These are phyloP conservation scores for Nitzschia inconspicua DNA, from an alignment of 108 stramenopile species.

Conservation along the genomic window DNA sequence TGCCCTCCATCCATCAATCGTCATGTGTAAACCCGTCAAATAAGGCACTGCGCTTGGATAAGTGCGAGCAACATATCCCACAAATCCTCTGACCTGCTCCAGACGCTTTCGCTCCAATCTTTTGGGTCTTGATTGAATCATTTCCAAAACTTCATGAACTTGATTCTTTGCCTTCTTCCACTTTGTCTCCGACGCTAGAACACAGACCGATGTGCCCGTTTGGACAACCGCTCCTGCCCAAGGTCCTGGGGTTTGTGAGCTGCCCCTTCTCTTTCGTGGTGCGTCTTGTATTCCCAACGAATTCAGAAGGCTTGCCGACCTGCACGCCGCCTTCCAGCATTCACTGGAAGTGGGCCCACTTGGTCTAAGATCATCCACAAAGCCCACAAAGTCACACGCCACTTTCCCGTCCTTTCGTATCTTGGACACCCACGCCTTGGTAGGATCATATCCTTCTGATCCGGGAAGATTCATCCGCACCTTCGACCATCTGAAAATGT, in stretches of 20 bases:
- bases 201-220: too few relatives aligned
- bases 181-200: slow-evolving; percentile 9
- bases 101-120: slow-evolving; percentile 1
- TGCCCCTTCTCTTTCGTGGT: slow-evolving; percentile 23
- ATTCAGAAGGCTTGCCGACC: neutral
- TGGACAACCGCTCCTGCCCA: slow-evolving; percentile 44
- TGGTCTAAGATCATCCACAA: slow-evolving; percentile 39
- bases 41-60: slow-evolving; percentile 37
- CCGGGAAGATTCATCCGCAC: slow-evolving; percentile 38
- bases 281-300: slow-evolving; percentile 60
- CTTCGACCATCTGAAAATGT: slow-evolving; percentile 34
- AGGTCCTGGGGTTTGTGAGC: slow-evolving; percentile 29
- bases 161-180: neutral
- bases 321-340: neutral
- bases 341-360: slow-evolving; percentile 3
- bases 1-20: slow-evolving; percentile 31
- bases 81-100: slow-evolving; percentile 29
- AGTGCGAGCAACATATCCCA: slow-evolving; percentile 36
- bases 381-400: slow-evolving; percentile 33
- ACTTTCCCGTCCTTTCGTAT: slow-evolving; percentile 22
- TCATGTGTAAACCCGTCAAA: slow-evolving; percentile 47
- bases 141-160: neutral
- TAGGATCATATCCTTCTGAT: slow-evolving; percentile 18
- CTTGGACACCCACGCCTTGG: slow-evolving; percentile 33
- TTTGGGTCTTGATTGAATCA: neutral